Evolutionary conservation across 768 basidiomycete genomes (phyloP), one percentile per base, ranked within the genome.

Genomic region (Mycena galopus): DNA sequence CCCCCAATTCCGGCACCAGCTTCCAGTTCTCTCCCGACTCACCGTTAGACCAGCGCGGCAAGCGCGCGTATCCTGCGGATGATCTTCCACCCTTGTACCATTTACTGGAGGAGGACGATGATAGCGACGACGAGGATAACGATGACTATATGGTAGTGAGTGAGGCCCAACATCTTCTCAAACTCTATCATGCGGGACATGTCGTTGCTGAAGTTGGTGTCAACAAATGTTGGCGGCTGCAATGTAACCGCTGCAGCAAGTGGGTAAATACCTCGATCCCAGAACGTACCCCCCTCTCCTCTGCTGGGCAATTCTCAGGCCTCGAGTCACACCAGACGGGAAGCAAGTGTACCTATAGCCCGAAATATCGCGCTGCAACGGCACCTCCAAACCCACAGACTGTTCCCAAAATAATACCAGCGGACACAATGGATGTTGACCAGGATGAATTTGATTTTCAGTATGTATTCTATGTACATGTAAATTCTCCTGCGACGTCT

Each of bases 251-350:
- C 23, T 69, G 68, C 29, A 19, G 23, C n/a, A 1, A 35, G 1
- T 56, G 32, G 33, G 29, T 62, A 14, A 10, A 4, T 25, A 55
- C 53, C 7, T 57, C 67, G 7, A 50, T 61, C 30, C 58, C n/a
- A 0, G 19, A 35, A n/a, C 51, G 59, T 19, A 56, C 19, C 19
- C 6, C 17, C 19, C 59, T 47, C 33, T 5, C 29, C 33, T 58
- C 35, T 11, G 2, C 58, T 7, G 67, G 61, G 0, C 50, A 61
- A 14, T 69, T 69, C 25, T 27, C 32, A 6, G 16, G 12, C 25
- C 27, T 69, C n/a, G 53, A 63, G 1, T 33, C 53, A 0, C 68
- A 69, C n/a, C 61, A 69, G 19, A 25, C 8, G 3, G 61, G 63
- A 23, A 23, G n/a, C 11, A 65, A 53, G 5, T 65, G 50, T 21